Evolutionary conservation across 768 basidiomycete genomes (phyloP).

Genomic region (Mycena albidolilacea): DNA sequence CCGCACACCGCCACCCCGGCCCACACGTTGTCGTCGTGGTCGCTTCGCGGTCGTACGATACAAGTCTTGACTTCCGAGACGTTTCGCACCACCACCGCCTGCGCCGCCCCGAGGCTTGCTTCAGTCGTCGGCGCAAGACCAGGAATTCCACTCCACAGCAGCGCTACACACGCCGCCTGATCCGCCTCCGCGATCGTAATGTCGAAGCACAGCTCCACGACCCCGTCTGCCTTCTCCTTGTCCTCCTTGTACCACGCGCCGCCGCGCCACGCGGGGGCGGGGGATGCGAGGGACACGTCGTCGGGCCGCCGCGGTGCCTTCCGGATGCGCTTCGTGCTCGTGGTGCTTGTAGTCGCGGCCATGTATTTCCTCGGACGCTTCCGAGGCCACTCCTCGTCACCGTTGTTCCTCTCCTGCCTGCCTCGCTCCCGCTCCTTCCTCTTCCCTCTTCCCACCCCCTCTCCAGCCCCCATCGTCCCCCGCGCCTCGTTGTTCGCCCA

Average conservation of each 20-base stretch:
- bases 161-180: not conserved
- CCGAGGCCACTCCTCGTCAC: not conserved
- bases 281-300: not conserved
- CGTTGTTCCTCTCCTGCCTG: not conserved
- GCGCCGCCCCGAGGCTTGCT: not conserved
- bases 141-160: not conserved
- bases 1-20: constrained; percentile 2
- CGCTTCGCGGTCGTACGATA: not conserved
- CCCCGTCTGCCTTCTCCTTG: not conserved
- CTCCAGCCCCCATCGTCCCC: constrained; percentile 9
- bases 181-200: constrained; percentile 14
- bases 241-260: constrained; percentile 14
- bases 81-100: not conserved
- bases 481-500: constrained; percentile 21
- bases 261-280: not conserved
- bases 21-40: not conserved
- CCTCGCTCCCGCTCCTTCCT: not conserved
- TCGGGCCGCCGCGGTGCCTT: not conserved
- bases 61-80: not conserved
- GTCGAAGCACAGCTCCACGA: constrained; percentile 5
- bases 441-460: not conserved
- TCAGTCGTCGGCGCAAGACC: not conserved
- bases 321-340: not conserved
- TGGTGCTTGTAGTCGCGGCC: not conserved
- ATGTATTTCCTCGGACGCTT: not conserved